These are phyloP conservation scores for Paecilomyces variotii DNA, from an alignment of 2,329 filamentous ascomycete species.

Conservation along the genomic window DNA sequence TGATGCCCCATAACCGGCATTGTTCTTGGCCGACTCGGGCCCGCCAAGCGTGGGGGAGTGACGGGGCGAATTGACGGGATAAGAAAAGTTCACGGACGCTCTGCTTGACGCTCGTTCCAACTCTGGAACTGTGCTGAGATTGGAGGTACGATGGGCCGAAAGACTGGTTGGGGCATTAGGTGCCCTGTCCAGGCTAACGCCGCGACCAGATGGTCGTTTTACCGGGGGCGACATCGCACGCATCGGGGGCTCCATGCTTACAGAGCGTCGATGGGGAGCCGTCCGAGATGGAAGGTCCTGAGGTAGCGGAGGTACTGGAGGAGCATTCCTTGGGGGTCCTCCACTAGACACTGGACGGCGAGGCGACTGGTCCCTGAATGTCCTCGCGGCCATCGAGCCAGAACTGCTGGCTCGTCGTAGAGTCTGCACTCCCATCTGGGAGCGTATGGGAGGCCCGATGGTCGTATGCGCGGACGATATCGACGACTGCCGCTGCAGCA, in stretches of 20 bases:
- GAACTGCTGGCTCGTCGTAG: constrained; percentile 62
- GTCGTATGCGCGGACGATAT: constrained; percentile 48
- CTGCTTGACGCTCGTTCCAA: constrained; percentile 32
- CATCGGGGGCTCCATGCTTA: constrained; percentile 44
- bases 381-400: constrained; percentile 80
- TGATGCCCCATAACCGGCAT: constrained; percentile 9
- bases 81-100: constrained; percentile 43
- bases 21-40: constrained; percentile 9
- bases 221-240: constrained; percentile 40
- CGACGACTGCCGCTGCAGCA: constrained; percentile 63
- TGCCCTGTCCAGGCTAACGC: constrained; percentile 32
- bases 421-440: constrained; percentile 17
- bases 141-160: constrained; percentile 11
- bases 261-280: constrained; percentile 33
- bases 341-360: constrained; percentile 37
- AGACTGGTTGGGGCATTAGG: constrained; percentile 10
- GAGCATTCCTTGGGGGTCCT: constrained; percentile 41
- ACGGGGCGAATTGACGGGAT: constrained; percentile 36
- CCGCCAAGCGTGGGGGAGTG: constrained; percentile 11
- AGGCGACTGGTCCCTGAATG: constrained; percentile 72
- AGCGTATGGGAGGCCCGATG: not conserved
- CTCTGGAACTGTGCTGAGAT: constrained; percentile 24
- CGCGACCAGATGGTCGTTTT: constrained; percentile 26
- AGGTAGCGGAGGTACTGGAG: constrained; percentile 70
- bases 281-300: constrained; percentile 32